Percentiles rank a stretch among this genome's conserved stretches.
phyloP scores from a whole-genome alignment of 192 early-diverging fungal genomes.

The Backusella parvicylindrica region DNA sequence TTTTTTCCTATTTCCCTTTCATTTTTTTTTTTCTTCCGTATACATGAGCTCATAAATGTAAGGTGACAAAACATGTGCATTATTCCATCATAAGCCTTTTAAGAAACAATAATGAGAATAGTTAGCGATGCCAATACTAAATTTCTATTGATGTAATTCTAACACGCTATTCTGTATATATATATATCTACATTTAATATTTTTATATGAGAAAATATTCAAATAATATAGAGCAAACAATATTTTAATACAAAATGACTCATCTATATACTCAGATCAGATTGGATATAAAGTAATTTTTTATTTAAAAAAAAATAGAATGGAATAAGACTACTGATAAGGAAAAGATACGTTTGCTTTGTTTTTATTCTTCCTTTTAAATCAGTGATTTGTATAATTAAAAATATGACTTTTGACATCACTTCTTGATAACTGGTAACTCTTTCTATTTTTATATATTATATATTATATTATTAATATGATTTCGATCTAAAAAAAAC shows the following conservation, averaged over 20 bases:
- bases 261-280: background rate
- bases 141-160: background rate
- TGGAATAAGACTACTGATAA: background rate
- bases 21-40: background rate
- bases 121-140: background rate
- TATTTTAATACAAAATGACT: background rate
- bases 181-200: too few relatives aligned
- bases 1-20: background rate
- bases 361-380: background rate
- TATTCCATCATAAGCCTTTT: background rate
- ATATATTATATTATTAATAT: background rate
- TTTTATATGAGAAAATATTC: background rate
- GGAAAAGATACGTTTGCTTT: background rate
- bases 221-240: background rate
- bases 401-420: too few relatives aligned
- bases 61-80: background rate
- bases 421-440: background rate
- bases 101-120: background rate
- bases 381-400: background rate
- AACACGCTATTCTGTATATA: background rate
- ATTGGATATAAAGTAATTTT: background rate
- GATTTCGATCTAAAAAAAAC: too few relatives aligned
- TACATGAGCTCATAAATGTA: background rate
- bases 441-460: background rate
- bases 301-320: background rate